These are phyloP conservation scores for Pestalotiopsis fici DNA, from an alignment of 2,329 filamentous ascomycete genomes.

Conservation along the genomic window DNA sequence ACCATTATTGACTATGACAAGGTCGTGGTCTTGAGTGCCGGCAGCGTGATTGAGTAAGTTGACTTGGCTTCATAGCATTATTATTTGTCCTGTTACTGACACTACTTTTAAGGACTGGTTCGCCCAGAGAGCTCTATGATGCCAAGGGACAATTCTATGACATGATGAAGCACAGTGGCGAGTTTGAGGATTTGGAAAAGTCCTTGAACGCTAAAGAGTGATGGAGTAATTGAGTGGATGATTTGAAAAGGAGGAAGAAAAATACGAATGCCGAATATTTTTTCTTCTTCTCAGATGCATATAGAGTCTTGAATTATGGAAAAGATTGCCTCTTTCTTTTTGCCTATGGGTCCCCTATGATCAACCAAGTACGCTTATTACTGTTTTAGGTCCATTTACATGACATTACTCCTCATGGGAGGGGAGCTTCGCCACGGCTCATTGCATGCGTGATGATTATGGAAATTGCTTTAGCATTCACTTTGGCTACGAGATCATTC, in stretches of 20 bases:
- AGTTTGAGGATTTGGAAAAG: constrained; percentile 45
- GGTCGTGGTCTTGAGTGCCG: constrained; percentile 57
- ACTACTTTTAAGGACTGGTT: constrained; percentile 37
- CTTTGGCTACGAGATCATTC: constrained; percentile 61
- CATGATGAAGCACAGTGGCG: constrained; percentile 57
- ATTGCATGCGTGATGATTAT: constrained; percentile 62
- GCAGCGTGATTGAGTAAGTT: constrained; percentile 52
- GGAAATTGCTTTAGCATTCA: constrained; percentile 68
- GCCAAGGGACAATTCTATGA: constrained; percentile 50
- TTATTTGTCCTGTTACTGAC: constrained; percentile 11
- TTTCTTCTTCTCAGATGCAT: background rate
- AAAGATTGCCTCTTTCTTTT: background rate
- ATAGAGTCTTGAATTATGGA: background rate
- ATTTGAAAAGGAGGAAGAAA: background rate
- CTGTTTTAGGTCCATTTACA: no score
- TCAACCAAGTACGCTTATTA: no score
- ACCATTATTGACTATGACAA: constrained; percentile 63
- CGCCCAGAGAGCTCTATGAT: constrained; percentile 47
- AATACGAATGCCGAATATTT: background rate
- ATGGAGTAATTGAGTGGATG: background rate
- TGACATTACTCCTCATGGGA: constrained; percentile 68
- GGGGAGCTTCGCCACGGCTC: constrained; percentile 56
- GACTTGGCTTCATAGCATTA: no score
- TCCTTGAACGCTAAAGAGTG: constrained; percentile 19
- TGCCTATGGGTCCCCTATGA: background rate